Evolutionary conservation across 805 yeast species (phyloP), one percentile per base, ranked within the genome.

Genomic region (Alloascoidea africana): DNA sequence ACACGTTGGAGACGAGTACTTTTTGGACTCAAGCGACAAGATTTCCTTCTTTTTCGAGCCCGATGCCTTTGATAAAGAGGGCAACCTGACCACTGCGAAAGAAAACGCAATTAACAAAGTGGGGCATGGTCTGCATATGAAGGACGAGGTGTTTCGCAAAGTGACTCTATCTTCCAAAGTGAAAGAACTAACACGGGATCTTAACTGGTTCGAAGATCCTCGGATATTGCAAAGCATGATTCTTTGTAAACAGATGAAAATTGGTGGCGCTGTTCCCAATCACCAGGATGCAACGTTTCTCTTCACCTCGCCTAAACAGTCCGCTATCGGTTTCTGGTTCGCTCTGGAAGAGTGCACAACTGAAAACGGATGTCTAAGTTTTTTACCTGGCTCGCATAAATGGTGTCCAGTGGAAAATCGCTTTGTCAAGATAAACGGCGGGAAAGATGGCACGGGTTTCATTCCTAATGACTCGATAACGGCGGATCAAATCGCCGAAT

Each of bases 271-370:
- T 30, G 93, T 82, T 1, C 89, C 89, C 3, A 60, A 80, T 1
- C 93, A 82, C 48, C 80, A 76, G 38, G 93, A 82, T 51, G 85
- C 74, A 2, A 73, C 73, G 2, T 82, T 82, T 46, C 59, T 82
- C 17, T 81, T 63, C 53, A 81, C 91, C 0, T 60, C 71, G 14
- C 93, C 93, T 2, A n/a, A n/a, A n/a, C 75, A 68, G 37, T 58
- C 72, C 2, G 84, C 86, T 1, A 53, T 80, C 32, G 93, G 93
- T 2, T 82, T 77, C 51, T 81, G 93, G 93, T 71, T 74, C 49
- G 87, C 91, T 0, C 55, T 81, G 43, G 85, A 82, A 46, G 81
- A 78, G 46, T 81, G 91, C 51, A 73, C 77, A 1, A 40, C 51
- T 2, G 58, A 55, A 3, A 81, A 81, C 53, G 91, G 93, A 0